phyloP scores from a whole-genome alignment of 306 rosid genomes.

The Acacia melanoxylon region DNA sequence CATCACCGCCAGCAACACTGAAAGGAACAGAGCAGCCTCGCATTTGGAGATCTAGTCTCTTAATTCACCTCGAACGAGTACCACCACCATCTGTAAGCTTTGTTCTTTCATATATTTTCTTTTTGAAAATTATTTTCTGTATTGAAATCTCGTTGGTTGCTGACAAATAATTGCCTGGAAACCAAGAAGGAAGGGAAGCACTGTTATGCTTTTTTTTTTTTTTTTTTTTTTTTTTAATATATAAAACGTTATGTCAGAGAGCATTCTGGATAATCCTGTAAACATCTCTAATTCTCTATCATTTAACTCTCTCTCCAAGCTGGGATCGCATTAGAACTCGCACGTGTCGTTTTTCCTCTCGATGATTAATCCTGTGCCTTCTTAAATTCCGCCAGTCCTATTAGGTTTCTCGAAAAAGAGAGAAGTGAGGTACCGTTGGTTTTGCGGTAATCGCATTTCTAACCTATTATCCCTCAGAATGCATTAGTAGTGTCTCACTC shows the following conservation, averaged over 20 bases:
- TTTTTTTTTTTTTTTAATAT: not conserved
- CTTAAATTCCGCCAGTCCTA: not conserved
- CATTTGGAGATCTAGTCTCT: not conserved
- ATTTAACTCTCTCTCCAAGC: conserved; percentile 1
- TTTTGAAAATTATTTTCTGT: not conserved
- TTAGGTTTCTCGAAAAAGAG: not conserved
- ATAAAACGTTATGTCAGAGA: not conserved
- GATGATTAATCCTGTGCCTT: not conserved
- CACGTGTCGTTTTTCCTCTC: not conserved
- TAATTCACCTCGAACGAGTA: not conserved
- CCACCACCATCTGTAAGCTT: conserved; percentile 25
- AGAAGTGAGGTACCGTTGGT: not conserved
- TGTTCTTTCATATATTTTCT: not conserved
- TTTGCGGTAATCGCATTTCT: not conserved
- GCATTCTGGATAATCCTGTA: not conserved
- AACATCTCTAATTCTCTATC: no score
- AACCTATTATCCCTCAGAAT: not conserved
- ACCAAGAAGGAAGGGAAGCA: not conserved
- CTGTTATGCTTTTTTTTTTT: not conserved
- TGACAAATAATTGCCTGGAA: conserved; percentile 21
- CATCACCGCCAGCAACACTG: conserved; percentile 26
- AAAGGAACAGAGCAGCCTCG: not conserved
- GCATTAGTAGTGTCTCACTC: not conserved
- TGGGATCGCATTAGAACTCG: not conserved
- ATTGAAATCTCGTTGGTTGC: conserved; percentile 26